phyloP scores from a whole-genome alignment of 2,329 filamentous ascomycete genomes.

The Verticillium albo-atrum region DNA sequence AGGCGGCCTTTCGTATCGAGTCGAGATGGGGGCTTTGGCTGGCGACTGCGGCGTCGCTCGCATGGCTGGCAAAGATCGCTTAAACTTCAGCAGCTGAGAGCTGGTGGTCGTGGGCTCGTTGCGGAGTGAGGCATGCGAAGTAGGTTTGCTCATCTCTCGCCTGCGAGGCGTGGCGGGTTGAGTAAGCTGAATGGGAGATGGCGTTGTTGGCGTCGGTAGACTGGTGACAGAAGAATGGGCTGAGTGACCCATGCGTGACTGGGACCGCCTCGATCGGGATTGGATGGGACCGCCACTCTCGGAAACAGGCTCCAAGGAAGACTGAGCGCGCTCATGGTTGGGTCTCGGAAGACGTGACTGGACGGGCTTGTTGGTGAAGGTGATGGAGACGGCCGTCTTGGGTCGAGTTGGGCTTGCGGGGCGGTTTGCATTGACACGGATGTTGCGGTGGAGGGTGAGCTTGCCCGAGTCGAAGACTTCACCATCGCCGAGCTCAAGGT shows the following conservation, averaged over 20 bases:
- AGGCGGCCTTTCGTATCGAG: constrained; percentile 52
- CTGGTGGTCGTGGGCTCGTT: constrained; percentile 61
- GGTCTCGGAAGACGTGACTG: constrained; percentile 77
- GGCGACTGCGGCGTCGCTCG: constrained; percentile 42
- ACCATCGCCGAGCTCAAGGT: constrained; percentile 80
- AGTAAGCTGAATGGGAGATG: constrained; percentile 48
- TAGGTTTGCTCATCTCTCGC: constrained; percentile 52
- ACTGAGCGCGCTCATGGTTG: constrained; percentile 65
- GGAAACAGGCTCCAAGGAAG: constrained; percentile 85
- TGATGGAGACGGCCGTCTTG: constrained; percentile 77
- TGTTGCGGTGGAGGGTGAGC: constrained; percentile 82
- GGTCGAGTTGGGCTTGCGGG: constrained; percentile 66
- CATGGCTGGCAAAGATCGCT: constrained; percentile 61
- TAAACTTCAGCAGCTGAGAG: constrained; percentile 60
- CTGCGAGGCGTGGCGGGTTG: constrained; percentile 57
- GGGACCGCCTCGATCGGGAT: constrained; percentile 52
- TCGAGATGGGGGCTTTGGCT: constrained; percentile 40
- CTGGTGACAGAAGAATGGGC: constrained; percentile 65
- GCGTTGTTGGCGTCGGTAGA: constrained; percentile 56
- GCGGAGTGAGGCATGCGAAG: constrained; percentile 49
- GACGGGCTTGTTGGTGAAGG: constrained; percentile 78
- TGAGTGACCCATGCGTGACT: constrained; percentile 65
- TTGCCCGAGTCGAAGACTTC: constrained; percentile 78
- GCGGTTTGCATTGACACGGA: constrained; percentile 75
- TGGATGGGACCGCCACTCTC: constrained; percentile 75